A percentile compares a stretch with the other conserved stretches of the same genome.
Conservation (phyloP, 2,329 filamentous ascomycete species). For the Tympanopsis confertula region DNA sequence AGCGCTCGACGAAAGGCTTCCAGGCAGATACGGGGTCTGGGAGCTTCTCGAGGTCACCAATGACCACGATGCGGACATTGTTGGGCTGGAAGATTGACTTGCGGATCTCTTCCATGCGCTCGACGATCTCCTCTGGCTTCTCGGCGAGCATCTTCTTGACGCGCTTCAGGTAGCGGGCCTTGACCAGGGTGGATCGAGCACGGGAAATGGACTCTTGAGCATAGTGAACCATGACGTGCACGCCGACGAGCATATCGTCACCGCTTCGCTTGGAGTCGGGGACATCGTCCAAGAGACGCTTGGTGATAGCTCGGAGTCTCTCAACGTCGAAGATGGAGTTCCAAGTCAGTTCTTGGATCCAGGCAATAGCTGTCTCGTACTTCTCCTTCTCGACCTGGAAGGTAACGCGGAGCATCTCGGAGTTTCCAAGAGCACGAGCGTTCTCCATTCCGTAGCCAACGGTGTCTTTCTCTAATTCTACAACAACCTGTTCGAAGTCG, state of each 20-base stretch:
- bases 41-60: slow-evolving; percentile 68
- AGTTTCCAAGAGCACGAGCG: slow-evolving; percentile 59
- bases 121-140: slow-evolving; percentile 65
- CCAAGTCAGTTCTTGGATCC: slow-evolving; percentile 78
- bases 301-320: slow-evolving; percentile 51
- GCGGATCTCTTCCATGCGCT: slow-evolving; percentile 67
- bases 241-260: slow-evolving; percentile 49
- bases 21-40: slow-evolving; percentile 67
- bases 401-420: slow-evolving; percentile 69
- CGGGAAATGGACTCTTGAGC: slow-evolving; percentile 65
- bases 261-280: slow-evolving; percentile 86
- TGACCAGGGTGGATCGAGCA: slow-evolving; percentile 72
- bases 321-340: slow-evolving; percentile 74
- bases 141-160: slow-evolving; percentile 69
- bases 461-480: slow-evolving; percentile 81
- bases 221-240: slow-evolving; percentile 70
- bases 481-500: slow-evolving; percentile 84
- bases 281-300: slow-evolving; percentile 80
- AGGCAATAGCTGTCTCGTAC: slow-evolving; percentile 70
- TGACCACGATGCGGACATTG: slow-evolving; percentile 78
- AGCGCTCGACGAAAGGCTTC: slow-evolving; percentile 46
- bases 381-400: slow-evolving; percentile 83
- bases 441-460: slow-evolving; percentile 69
- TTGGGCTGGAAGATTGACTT: slow-evolving; percentile 67
- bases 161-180: slow-evolving; percentile 75